These are phyloP conservation scores for Cylindrotheca fusiformis DNA, from an alignment of 108 stramenopile species.

Conservation along the genomic window DNA sequence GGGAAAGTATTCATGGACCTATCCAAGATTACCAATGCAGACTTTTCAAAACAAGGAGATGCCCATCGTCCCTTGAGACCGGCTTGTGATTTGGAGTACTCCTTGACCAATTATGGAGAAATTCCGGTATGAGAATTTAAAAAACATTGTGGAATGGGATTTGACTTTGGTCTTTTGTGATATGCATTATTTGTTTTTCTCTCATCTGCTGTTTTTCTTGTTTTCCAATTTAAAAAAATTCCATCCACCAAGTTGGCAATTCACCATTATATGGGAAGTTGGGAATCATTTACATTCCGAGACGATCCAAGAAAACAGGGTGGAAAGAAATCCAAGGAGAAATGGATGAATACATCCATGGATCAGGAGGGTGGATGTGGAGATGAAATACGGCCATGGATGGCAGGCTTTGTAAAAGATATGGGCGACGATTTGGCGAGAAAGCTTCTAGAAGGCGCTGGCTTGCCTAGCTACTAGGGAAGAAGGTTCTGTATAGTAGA, in stretches of 20 bases:
- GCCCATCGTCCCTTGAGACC: neutral
- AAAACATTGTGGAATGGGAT: too few relatives aligned
- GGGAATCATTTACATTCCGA: conserved; percentile 26
- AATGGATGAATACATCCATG: conserved; percentile 15
- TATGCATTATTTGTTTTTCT: too few relatives aligned
- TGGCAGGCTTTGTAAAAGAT: conserved; percentile 40
- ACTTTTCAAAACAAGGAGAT: neutral
- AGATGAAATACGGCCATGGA: conserved; percentile 18
- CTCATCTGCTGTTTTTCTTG: too few relatives aligned
- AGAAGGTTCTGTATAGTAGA: too few relatives aligned
- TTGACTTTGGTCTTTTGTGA: too few relatives aligned
- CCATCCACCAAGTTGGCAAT: too few relatives aligned
- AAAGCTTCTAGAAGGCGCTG: neutral
- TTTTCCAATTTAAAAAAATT: too few relatives aligned
- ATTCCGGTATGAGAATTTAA: too few relatives aligned
- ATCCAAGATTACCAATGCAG: neutral
- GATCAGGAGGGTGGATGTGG: neutral
- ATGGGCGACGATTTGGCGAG: conserved; percentile 16
- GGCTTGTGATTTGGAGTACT: neutral
- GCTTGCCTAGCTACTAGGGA: neutral
- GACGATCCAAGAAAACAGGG: conserved; percentile 33
- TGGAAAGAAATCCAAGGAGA: conserved; percentile 11
- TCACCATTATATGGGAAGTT: conserved; percentile 18
- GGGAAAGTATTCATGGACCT: neutral
- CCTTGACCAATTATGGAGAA: neutral